phyloP scores from a whole-genome alignment of 345 rosid genomes.

The Dipteronia dyeriana region DNA sequence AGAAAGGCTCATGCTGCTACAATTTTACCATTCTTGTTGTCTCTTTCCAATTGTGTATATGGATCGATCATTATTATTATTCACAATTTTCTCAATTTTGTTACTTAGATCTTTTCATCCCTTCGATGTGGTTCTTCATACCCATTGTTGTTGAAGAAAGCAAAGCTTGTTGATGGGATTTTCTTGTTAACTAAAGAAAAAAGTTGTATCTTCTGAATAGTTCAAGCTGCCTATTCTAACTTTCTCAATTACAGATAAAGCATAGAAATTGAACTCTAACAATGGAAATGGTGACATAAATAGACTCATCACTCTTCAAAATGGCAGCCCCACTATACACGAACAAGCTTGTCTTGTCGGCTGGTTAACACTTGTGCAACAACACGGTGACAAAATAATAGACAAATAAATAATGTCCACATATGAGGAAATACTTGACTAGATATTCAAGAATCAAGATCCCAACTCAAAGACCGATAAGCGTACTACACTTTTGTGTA shows the following conservation, averaged over 20 bases:
- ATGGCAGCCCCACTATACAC: no score
- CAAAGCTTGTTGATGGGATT: not conserved
- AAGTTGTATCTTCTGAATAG: not conserved
- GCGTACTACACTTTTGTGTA: not conserved
- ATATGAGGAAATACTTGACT: not conserved
- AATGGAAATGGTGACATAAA: not conserved
- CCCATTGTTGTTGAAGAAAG: not conserved
- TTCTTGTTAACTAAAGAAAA: not conserved
- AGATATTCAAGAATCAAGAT: not conserved
- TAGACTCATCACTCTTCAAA: no score
- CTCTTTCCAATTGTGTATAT: conserved; percentile 2
- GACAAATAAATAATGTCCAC: not conserved
- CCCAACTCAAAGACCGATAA: not conserved
- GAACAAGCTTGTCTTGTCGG: no score
- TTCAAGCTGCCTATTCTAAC: not conserved
- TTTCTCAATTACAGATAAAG: not conserved
- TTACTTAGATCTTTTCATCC: not conserved
- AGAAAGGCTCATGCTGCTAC: not conserved
- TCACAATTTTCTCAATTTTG: not conserved
- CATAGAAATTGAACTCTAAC: not conserved
- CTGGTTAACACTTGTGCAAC: not conserved
- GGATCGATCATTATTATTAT: not conserved
- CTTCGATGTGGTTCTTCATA: not conserved
- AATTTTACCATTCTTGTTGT: not conserved
- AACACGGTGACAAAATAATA: not conserved